Base-by-base conservation (phyloP, 257 asterid genomes). In the Gardenia jasminoides region DNA sequence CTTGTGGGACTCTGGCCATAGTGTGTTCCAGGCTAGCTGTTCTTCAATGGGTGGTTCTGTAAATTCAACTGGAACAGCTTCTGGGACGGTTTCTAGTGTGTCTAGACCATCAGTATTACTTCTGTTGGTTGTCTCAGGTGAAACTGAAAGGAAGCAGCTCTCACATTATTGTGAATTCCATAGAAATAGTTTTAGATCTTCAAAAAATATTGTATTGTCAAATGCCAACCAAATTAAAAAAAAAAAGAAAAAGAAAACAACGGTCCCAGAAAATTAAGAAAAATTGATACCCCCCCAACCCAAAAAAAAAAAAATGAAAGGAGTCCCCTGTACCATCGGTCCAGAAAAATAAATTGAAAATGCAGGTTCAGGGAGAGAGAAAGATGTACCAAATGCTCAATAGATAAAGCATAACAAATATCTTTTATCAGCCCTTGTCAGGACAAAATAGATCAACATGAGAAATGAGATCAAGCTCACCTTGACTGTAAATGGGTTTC, bases 41-140 rank as follows among this genome's bases (percentile, higher is more conserved):
- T 95, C 99, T 84, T 95, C 99, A 83, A 95, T 91, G 31, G 99
- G 99, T 70, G 97, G 92, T 83, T 95, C 98, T 44, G 97, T 95
- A 72, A 95, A 83, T 83, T 82, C 97, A 70, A 90, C 91, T 52
- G 99, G 99, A 85, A 91, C 97, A 77, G 98, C 99, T 84, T 90
- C 99, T 20, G 97, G 99, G 71, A 95, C 84, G 33, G 97, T 95
- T 86, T 93, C 99, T 48, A 88, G 87, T 48, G 96, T 87, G 79
- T 92, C 97, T 31, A 91, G 72, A 80, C 96, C 93, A 82, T 93
- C 97, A 19, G 70, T 87, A 61, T 70, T 85, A 69, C 83, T 87
- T 84, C 80, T 89, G 58, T 83, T 90, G 66, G 77, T 83, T 54
- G 91, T 76, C 58, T 88, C 88, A 12, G 90, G 43, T 72, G 92